Evolutionary conservation across 1,139 yeast species (phyloP).

Genomic region (Torulaspora pretoriensis): DNA sequence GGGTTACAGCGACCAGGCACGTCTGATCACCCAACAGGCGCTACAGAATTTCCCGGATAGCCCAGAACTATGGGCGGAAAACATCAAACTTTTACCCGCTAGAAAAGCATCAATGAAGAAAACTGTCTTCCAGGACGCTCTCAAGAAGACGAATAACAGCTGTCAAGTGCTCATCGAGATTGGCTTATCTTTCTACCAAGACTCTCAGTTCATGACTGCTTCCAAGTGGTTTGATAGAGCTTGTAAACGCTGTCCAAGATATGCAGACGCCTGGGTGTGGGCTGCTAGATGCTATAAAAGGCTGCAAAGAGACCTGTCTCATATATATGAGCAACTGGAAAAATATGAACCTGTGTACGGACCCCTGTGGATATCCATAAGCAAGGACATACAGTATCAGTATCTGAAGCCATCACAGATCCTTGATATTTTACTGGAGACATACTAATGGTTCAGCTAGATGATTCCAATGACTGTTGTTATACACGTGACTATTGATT

Average conservation of each 20-base stretch:
- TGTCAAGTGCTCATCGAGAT: conserved; percentile 56
- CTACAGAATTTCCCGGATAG: conserved; percentile 57
- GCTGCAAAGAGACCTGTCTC: conserved; percentile 36
- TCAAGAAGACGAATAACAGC: conserved; percentile 60
- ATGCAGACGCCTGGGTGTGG: conserved; percentile 83
- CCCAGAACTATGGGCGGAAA: conserved; percentile 59
- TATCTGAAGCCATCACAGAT: conserved; percentile 19
- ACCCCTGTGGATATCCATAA: conserved; percentile 47
- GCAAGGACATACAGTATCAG: conserved; percentile 38
- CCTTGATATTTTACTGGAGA: conserved; percentile 6
- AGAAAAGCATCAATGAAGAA: conserved; percentile 49
- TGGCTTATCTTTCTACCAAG: conserved; percentile 66
- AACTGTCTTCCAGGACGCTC: conserved; percentile 66
- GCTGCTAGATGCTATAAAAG: conserved; percentile 43
- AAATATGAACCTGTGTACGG: conserved; percentile 58
- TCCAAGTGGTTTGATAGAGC: conserved; percentile 75
- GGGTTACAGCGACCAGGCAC: conserved; percentile 51
- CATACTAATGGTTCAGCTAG: no score
- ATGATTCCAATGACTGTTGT: no score
- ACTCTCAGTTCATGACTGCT: conserved; percentile 63
- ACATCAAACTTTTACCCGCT: conserved; percentile 47
- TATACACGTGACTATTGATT: neutral
- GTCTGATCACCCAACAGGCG: conserved; percentile 55
- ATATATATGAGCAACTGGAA: conserved; percentile 36
- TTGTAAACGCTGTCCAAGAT: conserved; percentile 46